A percentile compares a stretch with the other conserved stretches of the same genome.
phyloP scores from a whole-genome alignment of 257 asterid species.

The Plantago elongata region DNA sequence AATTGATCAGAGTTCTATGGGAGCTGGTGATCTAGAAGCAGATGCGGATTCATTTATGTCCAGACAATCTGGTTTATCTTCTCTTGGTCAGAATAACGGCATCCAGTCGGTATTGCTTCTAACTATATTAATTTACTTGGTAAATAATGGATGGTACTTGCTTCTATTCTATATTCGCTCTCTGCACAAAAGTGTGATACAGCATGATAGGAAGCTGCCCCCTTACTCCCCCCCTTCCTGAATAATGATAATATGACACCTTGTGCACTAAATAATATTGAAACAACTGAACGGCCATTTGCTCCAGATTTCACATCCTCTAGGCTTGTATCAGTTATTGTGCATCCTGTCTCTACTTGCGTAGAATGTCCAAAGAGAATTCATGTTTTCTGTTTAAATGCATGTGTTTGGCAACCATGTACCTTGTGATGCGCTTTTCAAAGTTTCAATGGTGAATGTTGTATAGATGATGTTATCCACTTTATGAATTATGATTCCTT shows the following conservation, averaged over 20 bases:
- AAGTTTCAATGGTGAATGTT: background rate
- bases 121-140: slow-evolving; percentile 11
- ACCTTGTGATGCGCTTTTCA: background rate
- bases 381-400: background rate
- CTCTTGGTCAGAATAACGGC: slow-evolving; percentile 58
- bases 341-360: background rate
- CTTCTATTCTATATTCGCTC: background rate
- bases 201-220: background rate
- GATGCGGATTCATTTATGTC: slow-evolving; percentile 93
- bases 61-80: slow-evolving; percentile 85
- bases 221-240: no score
- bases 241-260: no score
- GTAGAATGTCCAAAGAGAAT: background rate
- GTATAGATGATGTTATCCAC: background rate
- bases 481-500: background rate
- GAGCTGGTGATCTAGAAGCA: slow-evolving; percentile 88
- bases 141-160: background rate
- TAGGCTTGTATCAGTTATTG: background rate
- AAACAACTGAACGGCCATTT: background rate
- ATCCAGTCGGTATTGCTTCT: slow-evolving; percentile 46
- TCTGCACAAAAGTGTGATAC: background rate
- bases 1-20: slow-evolving; percentile 66
- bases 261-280: background rate
- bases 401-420: background rate
- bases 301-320: no score